Evolutionary conservation across 768 basidiomycete genomes (phyloP).

Genomic region (Leccinum boreale): DNA sequence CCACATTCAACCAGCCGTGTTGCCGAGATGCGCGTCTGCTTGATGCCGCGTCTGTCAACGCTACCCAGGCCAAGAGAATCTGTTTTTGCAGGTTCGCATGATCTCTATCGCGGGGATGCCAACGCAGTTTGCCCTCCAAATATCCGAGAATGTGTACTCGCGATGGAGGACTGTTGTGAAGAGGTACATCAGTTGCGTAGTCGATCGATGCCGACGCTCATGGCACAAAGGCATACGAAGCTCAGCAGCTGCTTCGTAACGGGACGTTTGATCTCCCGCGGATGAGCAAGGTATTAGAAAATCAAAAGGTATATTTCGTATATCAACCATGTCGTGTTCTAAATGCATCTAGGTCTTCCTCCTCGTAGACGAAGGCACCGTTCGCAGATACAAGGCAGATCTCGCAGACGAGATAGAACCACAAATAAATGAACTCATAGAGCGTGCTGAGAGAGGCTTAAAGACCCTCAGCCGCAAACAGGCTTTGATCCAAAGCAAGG

Average conservation of each 20-base stretch:
- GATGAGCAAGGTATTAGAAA: constrained; percentile 65
- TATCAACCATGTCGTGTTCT: neutral
- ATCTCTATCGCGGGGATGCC: constrained; percentile 60
- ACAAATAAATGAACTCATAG: constrained; percentile 70
- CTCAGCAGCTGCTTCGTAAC: constrained; percentile 63
- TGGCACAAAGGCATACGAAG: constrained; percentile 53
- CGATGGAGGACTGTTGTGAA: constrained; percentile 80
- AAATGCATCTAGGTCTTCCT: constrained; percentile 59
- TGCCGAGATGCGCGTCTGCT: constrained; percentile 10
- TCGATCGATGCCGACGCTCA: constrained; percentile 1
- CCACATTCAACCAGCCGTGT: constrained; percentile 5
- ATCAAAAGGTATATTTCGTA: constrained; percentile 50
- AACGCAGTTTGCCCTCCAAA: constrained; percentile 68
- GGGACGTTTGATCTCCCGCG: constrained; percentile 72
- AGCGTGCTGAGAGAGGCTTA: constrained; percentile 67
- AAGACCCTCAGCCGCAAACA: constrained; percentile 61
- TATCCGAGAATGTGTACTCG: constrained; percentile 70
- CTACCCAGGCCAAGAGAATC: constrained; percentile 56
- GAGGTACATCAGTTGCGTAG: constrained; percentile 43
- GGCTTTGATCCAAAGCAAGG: constrained; percentile 60
- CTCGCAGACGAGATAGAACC: constrained; percentile 81
- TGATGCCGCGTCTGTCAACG: constrained; percentile 50
- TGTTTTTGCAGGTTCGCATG: constrained; percentile 64
- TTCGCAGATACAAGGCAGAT: constrained; percentile 71
- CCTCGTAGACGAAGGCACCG: constrained; percentile 67